These are phyloP conservation scores for Wallacemonas sp. DNA, from an alignment of 208 protist genomes.

Conservation along the genomic window DNA sequence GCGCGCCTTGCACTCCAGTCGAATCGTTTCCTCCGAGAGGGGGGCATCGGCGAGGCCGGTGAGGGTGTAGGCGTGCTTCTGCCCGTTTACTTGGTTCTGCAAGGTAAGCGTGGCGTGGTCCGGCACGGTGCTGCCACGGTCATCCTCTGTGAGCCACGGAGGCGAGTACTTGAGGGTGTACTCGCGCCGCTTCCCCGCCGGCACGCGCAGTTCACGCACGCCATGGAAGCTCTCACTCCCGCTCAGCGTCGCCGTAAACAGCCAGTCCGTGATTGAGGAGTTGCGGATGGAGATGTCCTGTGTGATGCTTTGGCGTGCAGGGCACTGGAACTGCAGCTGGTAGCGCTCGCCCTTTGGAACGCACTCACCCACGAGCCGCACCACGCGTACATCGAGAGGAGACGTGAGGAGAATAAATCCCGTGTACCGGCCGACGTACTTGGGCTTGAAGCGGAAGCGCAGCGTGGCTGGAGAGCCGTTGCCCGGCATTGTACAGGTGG, in stretches of 20 bases:
- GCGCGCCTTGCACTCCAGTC: conserved; percentile 82
- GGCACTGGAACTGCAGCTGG: conserved; percentile 86
- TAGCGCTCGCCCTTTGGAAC: conserved; percentile 67
- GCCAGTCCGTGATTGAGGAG: conserved; percentile 79
- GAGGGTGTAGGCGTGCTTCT: conserved; percentile 88
- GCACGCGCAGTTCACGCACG: conserved; percentile 77
- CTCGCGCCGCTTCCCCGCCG: conserved; percentile 50
- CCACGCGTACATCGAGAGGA: conserved; percentile 82
- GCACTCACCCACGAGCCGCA: conserved; percentile 79
- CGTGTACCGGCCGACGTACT: conserved; percentile 77
- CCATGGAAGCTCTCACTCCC: conserved; percentile 84
- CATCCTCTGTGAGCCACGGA: conserved; percentile 66
- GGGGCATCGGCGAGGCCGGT: conserved; percentile 84
- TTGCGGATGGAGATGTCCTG: conserved; percentile 92
- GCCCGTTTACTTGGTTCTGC: conserved; percentile 78
- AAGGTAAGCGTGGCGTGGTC: conserved; percentile 78
- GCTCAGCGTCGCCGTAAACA: conserved; percentile 68
- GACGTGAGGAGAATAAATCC: conserved; percentile 84
- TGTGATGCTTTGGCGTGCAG: conserved; percentile 83
- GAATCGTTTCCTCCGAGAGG: conserved; percentile 83
- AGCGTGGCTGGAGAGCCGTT: conserved; percentile 22
- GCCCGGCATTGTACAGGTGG: background rate
- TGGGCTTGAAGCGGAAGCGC: conserved; percentile 81
- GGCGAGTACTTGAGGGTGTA: conserved; percentile 92
- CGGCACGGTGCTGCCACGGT: background rate